Evolutionary conservation across 2,329 filamentous ascomycete genomes (phyloP), one percentile per base, ranked within the genome.

Genomic region (Aspergillus quadrilineatus): DNA sequence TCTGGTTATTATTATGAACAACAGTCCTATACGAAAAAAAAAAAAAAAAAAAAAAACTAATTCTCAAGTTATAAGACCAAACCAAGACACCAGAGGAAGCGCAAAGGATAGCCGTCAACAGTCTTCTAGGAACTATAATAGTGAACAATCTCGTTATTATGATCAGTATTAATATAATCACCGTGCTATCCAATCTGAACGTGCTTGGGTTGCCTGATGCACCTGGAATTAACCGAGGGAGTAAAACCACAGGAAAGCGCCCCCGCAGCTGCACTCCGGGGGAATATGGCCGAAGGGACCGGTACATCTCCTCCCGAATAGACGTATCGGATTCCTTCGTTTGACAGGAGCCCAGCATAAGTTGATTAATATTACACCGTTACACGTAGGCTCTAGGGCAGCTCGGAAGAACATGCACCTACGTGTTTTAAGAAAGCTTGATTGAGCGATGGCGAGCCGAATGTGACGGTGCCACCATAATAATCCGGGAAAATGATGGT

Each of bases 241-340:
- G 47, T 14, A 28, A 56, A 48, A 34, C 37, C 5, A 22, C 32
- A 56, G 48, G 46, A n/a, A 12, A 26, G 54, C 55, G 58, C 57
- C 46, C 60, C 12, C 36, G 28, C 26, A 32, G 2, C 17, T 17
- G 17, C 28, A 30, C 42, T 55, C 46, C 53, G 46, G 53, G 53
- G 30, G 29, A 39, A 62, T 34, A 17, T 6, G 28, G 15, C 28
- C 44, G n/a, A 61, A 44, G 6, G 32, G 56, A 48, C 57, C 57
- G 47, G 54, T 55, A 43, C 52, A 58, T 58, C 59, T 58, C 44
- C 47, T 53, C 54, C 47, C 50, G 55, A 50, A 45, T 22, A 7
- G 7, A 28, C 7, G 14, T 5, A 34, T 29, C 30, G 10, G 14
- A 28, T 47, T 29, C n/a, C 28, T 29, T 47, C 29, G 49, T 22